Evolutionary conservation across 345 rosid species (phyloP).

Genomic region (Isatis tinctoria): DNA sequence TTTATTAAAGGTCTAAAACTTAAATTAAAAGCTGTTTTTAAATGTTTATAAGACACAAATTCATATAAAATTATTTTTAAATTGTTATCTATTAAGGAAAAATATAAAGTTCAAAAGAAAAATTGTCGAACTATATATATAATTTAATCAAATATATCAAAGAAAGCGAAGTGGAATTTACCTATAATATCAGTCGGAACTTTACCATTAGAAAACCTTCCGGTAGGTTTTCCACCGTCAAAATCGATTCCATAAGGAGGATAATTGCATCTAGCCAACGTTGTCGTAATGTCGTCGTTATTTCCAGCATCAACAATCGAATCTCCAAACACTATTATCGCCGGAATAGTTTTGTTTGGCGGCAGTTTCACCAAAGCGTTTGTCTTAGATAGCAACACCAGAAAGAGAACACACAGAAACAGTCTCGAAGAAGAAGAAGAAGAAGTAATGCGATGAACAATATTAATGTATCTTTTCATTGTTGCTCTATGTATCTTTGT

Average conservation of each 20-base stretch:
- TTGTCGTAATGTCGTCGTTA: conserved; percentile 44
- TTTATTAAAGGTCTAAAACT: neutral
- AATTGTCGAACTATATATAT: too few relatives aligned
- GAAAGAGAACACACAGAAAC: conserved; percentile 5
- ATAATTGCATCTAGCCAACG: conserved; percentile 54
- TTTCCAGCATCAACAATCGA: conserved; percentile 85
- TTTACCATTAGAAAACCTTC: conserved; percentile 76
- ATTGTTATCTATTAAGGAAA: conserved; percentile 35
- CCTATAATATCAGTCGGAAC: conserved; percentile 49
- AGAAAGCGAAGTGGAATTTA: neutral
- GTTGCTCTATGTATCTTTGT: neutral
- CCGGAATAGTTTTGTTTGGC: conserved; percentile 49
- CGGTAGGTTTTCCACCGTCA: conserved; percentile 52
- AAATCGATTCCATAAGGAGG: conserved; percentile 75
- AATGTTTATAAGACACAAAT: neutral
- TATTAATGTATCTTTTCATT: conserved; percentile 1
- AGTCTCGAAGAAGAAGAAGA: neutral
- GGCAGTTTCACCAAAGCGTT: conserved; percentile 26
- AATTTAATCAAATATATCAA: neutral
- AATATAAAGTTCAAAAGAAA: too few relatives aligned
- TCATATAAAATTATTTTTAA: neutral
- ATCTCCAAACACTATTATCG: conserved; percentile 68
- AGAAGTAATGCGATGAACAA: neutral
- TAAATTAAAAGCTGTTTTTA: neutral
- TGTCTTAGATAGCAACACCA: conserved; percentile 6